Evolutionary conservation across 306 rosid genomes (phyloP).

Genomic region (Mimosa pudica): DNA sequence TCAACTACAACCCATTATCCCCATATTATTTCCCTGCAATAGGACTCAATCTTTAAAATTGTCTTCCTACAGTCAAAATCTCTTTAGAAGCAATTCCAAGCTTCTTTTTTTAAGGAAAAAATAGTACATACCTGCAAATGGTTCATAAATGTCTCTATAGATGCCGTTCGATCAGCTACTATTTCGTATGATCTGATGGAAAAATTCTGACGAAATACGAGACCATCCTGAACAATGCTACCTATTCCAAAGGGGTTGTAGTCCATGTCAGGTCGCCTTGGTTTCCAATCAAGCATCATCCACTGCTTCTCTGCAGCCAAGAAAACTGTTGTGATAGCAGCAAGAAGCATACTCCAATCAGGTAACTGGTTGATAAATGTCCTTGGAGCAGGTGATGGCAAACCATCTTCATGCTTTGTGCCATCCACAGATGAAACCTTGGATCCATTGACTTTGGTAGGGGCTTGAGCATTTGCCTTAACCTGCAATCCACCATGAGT

Average conservation of each 20-base stretch:
- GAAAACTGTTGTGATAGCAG: slow-evolving; percentile 89
- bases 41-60: background rate
- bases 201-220: slow-evolving; percentile 82
- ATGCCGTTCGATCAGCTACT: slow-evolving; percentile 95
- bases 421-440: slow-evolving; percentile 48
- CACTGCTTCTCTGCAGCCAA: slow-evolving; percentile 98
- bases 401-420: slow-evolving; percentile 57
- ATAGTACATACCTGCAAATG: slow-evolving; percentile 76
- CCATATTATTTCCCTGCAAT: background rate
- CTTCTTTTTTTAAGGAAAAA: background rate
- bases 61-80: background rate
- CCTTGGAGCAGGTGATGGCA: slow-evolving; percentile 62
- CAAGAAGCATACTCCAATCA: slow-evolving; percentile 99
- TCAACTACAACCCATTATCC: background rate
- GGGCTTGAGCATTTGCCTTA: slow-evolving; percentile 82
- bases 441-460: slow-evolving; percentile 68
- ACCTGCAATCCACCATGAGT: slow-evolving; percentile 61
- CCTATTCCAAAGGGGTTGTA: slow-evolving; percentile 86
- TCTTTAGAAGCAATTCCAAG: slow-evolving; percentile 11
- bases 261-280: slow-evolving; percentile 78
- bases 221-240: slow-evolving; percentile 88
- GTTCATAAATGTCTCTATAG: slow-evolving; percentile 94
- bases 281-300: slow-evolving; percentile 99
- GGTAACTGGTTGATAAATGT: slow-evolving; percentile 92
- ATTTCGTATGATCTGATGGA: slow-evolving; percentile 93